Base-by-base conservation (phyloP, 1,139 yeast species). In the Nakaseomyces uthaithaninus region DNA sequence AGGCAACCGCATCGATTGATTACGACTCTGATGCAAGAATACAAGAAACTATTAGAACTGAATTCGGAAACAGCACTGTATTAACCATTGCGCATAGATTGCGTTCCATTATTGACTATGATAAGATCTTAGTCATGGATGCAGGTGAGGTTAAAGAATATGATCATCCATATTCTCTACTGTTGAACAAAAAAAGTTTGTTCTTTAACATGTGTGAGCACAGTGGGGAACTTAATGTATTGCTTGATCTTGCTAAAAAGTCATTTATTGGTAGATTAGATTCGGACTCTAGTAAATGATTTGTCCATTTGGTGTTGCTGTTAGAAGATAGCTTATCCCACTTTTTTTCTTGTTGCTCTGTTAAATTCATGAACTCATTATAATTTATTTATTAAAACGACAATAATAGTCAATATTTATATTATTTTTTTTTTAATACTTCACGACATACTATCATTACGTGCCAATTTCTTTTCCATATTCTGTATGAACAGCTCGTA, bases 1-100 rank as follows among this genome's bases (percentile, higher is more conserved):
- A 87, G 66, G 95, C 95, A 3, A 87, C 95, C 20, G 93, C 94
- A 3, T 84, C 94, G 1, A 85, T 87, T 57, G 95, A 87, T 64
- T 85, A 85, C 61, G 80, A 81, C 48, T 81, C 94, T 1, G 95
- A 87, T 62, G 78, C 93, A 10, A 74, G 76, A 64, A 84, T 87
- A 53, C 95, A 87, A 64, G 73, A 74, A 45, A 85, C 95, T 1
- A 85, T 87, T 47, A 73, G 95, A 62, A 80, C 80, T 44, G 94
- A 84, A 58, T 86, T 86, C 55, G 62, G 77, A 1, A 58, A 66
- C 27, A 79, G 91, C 36, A 86, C 95, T 1, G 81, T 87, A 50
- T 70, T 87, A 53, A 86, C 95, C 6, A 86, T 87, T 67, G 96
- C 96, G 4, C 96, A 87, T 61, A 75, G 96, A 65, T 71, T 87